phyloP scores from a whole-genome alignment of 805 yeast species.

The Wickerhamiella australiensis region DNA sequence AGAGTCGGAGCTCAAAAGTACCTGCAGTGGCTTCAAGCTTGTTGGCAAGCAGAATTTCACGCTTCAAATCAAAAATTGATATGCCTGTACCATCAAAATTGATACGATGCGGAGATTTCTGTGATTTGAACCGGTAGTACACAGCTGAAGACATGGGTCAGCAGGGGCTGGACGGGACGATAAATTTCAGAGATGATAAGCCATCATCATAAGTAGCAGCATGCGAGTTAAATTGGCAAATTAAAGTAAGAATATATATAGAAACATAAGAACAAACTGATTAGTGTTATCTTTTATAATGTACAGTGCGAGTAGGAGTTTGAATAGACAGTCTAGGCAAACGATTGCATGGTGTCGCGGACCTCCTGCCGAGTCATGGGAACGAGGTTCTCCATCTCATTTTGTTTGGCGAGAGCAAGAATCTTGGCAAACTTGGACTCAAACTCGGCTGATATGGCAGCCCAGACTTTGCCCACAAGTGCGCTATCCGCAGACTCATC shows the following conservation, averaged over 20 bases:
- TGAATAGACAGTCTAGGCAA: not conserved
- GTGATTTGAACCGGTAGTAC: conserved; percentile 77
- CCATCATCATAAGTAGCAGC: too few relatives aligned
- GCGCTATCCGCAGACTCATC: conserved; percentile 17
- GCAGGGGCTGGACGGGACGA: not conserved
- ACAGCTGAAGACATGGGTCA: conserved; percentile 67
- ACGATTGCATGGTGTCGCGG: conserved; percentile 3
- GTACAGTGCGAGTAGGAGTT: not conserved
- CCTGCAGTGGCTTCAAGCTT: conserved; percentile 74
- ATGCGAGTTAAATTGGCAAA: too few relatives aligned
- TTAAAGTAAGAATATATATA: too few relatives aligned
- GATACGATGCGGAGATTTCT: conserved; percentile 63
- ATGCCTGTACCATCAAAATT: conserved; percentile 94
- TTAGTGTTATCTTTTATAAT: too few relatives aligned
- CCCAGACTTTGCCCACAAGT: conserved; percentile 39
- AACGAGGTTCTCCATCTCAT: conserved; percentile 32
- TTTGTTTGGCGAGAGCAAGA: conserved; percentile 41
- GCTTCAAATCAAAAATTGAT: conserved; percentile 85
- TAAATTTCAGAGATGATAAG: too few relatives aligned
- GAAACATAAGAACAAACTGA: too few relatives aligned
- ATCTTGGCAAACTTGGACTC: conserved; percentile 44
- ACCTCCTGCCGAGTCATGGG: conserved; percentile 18
- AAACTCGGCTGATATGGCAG: conserved; percentile 53
- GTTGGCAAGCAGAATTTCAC: conserved; percentile 74
- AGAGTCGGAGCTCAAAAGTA: conserved; percentile 55